Percentiles rank a stretch among this genome's conserved stretches.
These are phyloP conservation scores for Waltiozyma sp. DNA, from an alignment of 1,139 yeast genomes.

Conservation along the genomic window DNA sequence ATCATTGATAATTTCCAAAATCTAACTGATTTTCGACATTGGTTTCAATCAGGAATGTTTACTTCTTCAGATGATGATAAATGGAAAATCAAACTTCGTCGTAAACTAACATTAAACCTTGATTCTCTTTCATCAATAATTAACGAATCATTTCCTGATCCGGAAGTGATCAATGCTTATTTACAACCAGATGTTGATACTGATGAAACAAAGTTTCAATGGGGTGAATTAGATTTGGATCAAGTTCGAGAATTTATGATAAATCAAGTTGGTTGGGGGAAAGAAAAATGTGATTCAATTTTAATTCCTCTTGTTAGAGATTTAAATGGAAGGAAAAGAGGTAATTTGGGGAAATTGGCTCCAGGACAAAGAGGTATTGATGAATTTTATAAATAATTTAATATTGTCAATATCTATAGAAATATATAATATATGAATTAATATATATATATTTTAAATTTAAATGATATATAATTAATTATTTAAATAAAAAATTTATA, in stretches of 20 bases:
- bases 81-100: conserved; percentile 47
- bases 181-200: conserved; percentile 70
- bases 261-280: conserved; percentile 74
- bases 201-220: conserved; percentile 64
- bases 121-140: conserved; percentile 22
- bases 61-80: conserved; percentile 29
- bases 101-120: conserved; percentile 36
- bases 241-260: conserved; percentile 60
- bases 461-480: too few relatives aligned
- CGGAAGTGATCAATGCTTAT: conserved; percentile 63
- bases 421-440: too few relatives aligned
- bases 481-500: too few relatives aligned
- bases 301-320: conserved; percentile 81
- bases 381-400: not conserved
- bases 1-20: conserved; percentile 76
- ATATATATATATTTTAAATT: too few relatives aligned
- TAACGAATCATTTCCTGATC: conserved; percentile 61
- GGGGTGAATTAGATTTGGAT: conserved; percentile 89
- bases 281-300: conserved; percentile 67
- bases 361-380: not conserved
- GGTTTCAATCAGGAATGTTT: conserved; percentile 39
- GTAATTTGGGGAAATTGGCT: conserved; percentile 24
- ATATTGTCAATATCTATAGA: too few relatives aligned
- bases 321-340: conserved; percentile 48
- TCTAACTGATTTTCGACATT: conserved; percentile 34